Base-by-base conservation (phyloP, 495 filamentous ascomycete species). In the Neurospora tetraspora region DNA sequence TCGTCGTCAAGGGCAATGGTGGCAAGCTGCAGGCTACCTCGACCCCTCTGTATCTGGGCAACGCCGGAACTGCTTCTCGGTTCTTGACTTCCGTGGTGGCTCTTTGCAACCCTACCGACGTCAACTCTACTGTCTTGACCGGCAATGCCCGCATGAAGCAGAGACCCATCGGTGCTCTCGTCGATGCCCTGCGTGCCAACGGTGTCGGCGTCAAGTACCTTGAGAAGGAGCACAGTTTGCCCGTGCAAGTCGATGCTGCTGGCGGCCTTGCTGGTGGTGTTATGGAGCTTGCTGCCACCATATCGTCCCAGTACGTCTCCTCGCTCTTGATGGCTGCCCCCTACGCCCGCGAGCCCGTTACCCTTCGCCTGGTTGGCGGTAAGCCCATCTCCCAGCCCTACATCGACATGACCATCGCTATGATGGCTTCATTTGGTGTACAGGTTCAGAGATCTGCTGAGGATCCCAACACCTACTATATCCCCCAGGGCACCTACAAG, bases 131-230 rank as follows among this genome's bases (percentile, higher is more conserved):
- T 18, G 84, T 97, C 70, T 84, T 99, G 45, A 99, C 96, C 4
- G 96, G 96, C 71, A 99, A 99, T 80, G 88, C 90, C 47, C 90
- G 96, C 69, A 99, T 99, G 96, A 98, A 98, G 83, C 90, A 94
- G 77, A 87, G 96, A 71, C 96, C 96, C 3, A 97, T 98, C 76
- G 93, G 93, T 34, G 89, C 95, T 71, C 87, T 99, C n/a, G 96
- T 99, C 4, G 93, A 97, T 80, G 93, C 96, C 39, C 86, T 99
- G 45, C 88, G 89, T 47, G 86, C 88, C 3, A 98, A 98, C 77
- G 96, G 94, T 14, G 91, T 94, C 23, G 85, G 83, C 7, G 87
- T 98, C 76, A 89, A 92, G 75, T 99, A 96, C 78, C 79, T 96
- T 69, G 96, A 93, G 74, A 90, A 89, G 76, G 85, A 90, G 70